Evolutionary conservation across 345 rosid species (phyloP).

Genomic region (Moricandia arvensis): DNA sequence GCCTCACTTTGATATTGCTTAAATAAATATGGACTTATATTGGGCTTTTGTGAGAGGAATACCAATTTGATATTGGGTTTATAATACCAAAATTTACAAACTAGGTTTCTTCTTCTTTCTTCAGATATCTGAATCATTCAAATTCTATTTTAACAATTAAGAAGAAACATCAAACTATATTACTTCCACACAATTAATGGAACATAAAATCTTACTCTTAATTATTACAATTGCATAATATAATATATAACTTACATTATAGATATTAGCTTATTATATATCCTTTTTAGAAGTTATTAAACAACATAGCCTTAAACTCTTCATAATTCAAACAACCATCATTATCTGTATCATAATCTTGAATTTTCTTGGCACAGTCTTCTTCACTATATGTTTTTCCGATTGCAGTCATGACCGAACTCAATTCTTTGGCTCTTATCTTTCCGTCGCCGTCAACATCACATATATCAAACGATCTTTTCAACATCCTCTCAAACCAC

Average conservation of each 20-base stretch:
- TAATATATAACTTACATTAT: not conserved
- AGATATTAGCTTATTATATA: not conserved
- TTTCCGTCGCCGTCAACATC: constrained; percentile 16
- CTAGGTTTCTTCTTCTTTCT: too few relatives aligned
- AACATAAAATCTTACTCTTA: not conserved
- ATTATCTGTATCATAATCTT: constrained; percentile 7
- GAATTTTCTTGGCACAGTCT: constrained; percentile 1
- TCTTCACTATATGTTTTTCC: not conserved
- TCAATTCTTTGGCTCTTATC: constrained; percentile 5
- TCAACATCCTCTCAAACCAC: constrained; percentile 7
- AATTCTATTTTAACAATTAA: not conserved
- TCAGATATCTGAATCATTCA: too few relatives aligned
- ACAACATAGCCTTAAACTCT: constrained; percentile 20
- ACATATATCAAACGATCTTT: constrained; percentile 3
- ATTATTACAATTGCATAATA: not conserved
- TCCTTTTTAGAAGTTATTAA: not conserved
- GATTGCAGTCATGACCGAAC: not conserved
- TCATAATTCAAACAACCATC: constrained; percentile 23
- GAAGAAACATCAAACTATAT: not conserved
- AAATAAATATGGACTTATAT: too few relatives aligned
- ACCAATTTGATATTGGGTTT: too few relatives aligned
- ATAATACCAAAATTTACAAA: too few relatives aligned
- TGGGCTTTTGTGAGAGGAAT: too few relatives aligned
- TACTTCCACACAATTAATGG: not conserved
- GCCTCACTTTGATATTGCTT: too few relatives aligned